These are phyloP conservation scores for Clitopilus hobsonii DNA, from an alignment of 768 basidiomycete genomes.

Conservation along the genomic window DNA sequence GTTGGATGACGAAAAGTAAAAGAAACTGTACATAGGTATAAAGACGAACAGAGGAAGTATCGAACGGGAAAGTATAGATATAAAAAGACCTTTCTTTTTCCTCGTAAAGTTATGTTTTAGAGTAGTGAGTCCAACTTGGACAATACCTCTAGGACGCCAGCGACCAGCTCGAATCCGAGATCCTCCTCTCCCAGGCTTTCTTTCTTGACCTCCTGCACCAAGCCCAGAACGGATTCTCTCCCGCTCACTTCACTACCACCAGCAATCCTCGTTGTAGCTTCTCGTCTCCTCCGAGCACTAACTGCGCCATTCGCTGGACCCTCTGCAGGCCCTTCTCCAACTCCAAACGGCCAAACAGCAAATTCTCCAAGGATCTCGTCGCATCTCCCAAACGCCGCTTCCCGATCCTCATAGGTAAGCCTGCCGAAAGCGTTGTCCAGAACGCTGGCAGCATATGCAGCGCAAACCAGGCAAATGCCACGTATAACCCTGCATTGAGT, in stretches of 20 bases:
- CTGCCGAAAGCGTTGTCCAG: constrained; percentile 91
- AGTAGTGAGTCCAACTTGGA: constrained; percentile 87
- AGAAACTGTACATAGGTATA: constrained; percentile 1
- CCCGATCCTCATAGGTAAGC: constrained; percentile 88
- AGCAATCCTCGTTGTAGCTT: constrained; percentile 44
- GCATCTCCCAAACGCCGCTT: constrained; percentile 88
- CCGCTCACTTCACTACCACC: constrained; percentile 50
- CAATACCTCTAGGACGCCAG: constrained; percentile 90
- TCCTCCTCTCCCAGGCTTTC: constrained; percentile 75
- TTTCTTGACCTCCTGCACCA: constrained; percentile 69
- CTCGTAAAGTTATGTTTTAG: constrained; percentile 22
- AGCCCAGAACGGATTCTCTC: constrained; percentile 66
- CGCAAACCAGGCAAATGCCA: constrained; percentile 82
- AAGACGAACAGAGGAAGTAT: neutral
- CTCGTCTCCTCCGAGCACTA: constrained; percentile 26
- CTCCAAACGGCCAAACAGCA: constrained; percentile 83
- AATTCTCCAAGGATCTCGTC: constrained; percentile 96
- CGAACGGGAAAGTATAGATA: constrained; percentile 4
- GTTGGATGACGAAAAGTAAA: neutral
- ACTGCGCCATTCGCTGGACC: constrained; percentile 17
- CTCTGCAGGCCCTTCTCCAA: constrained; percentile 21
- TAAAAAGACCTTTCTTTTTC: neutral
- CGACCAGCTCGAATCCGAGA: constrained; percentile 83
- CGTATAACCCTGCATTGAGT: constrained; percentile 77
- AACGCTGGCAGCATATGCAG: constrained; percentile 92